Evolutionary conservation across 352 stramenopile species (phyloP).

Genomic region (Aphanomyces invadans): DNA sequence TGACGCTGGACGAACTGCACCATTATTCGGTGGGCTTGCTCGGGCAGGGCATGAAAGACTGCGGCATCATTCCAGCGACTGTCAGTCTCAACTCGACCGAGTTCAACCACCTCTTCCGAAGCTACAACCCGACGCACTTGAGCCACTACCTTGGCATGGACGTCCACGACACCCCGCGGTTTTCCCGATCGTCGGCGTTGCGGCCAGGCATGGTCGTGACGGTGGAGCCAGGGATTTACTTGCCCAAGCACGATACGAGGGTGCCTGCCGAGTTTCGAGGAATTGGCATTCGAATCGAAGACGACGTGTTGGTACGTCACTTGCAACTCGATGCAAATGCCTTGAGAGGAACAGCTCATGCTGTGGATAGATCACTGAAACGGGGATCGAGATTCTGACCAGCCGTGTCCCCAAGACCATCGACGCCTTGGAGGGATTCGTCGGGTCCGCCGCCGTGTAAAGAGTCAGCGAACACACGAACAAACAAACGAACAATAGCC

Average conservation of each 20-base stretch:
- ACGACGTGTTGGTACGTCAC: slow-evolving; percentile 67
- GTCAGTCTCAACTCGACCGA: slow-evolving; percentile 31
- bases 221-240: slow-evolving; percentile 74
- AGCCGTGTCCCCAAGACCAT: slow-evolving; percentile 61
- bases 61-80: slow-evolving; percentile 47
- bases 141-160: slow-evolving; percentile 81
- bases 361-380: slow-evolving; percentile 54
- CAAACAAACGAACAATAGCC: background rate
- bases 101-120: slow-evolving; percentile 48
- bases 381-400: slow-evolving; percentile 67
- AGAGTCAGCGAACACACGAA: background rate
- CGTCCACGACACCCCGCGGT: slow-evolving; percentile 69
- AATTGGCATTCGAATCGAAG: slow-evolving; percentile 80
- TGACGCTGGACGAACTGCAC: slow-evolving; percentile 68
- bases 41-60: slow-evolving; percentile 49
- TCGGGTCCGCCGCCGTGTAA: background rate
- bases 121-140: slow-evolving; percentile 83
- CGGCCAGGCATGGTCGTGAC: slow-evolving; percentile 74
- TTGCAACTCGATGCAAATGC: background rate
- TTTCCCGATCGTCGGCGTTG: slow-evolving; percentile 48
- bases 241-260: slow-evolving; percentile 61
- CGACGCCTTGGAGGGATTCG: slow-evolving; percentile 50
- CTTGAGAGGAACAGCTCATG: background rate
- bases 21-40: slow-evolving; percentile 65
- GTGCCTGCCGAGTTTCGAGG: slow-evolving; percentile 67